Conservation (phyloP, 2,329 filamentous ascomycete genomes). For the Fusarium solani-melongenae region DNA sequence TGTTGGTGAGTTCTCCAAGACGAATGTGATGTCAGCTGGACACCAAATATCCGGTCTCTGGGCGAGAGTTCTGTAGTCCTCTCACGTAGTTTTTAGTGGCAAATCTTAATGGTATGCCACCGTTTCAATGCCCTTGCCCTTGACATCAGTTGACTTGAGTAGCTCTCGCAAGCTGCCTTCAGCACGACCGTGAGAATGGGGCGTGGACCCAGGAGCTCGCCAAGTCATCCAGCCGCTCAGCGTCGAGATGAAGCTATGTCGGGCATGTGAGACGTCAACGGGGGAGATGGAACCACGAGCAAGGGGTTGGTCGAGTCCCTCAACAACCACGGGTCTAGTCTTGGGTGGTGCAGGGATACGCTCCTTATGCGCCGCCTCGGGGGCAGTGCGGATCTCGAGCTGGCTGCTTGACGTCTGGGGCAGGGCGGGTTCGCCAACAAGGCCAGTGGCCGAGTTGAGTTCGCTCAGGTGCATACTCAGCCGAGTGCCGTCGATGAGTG, state of each 20-base stretch:
- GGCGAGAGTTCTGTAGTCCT: conserved; percentile 44
- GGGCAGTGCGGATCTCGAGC: conserved; percentile 57
- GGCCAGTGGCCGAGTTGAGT: conserved; percentile 48
- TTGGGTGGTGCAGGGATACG: conserved; percentile 25
- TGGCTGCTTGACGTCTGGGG: conserved; percentile 67
- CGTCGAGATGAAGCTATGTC: conserved; percentile 50
- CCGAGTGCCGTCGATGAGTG: conserved; percentile 52
- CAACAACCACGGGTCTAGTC: conserved; percentile 25
- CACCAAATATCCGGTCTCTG: background rate
- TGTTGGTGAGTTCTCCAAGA: conserved; percentile 6
- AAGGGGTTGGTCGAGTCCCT: conserved; percentile 42
- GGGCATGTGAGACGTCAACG: conserved; percentile 34
- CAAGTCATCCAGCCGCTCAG: conserved; percentile 61
- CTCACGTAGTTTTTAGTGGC: conserved; percentile 17
- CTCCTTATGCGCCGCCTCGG: conserved; percentile 42
- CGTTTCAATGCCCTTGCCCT: conserved; percentile 49
- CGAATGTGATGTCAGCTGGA: background rate
- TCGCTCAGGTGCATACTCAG: conserved; percentile 46
- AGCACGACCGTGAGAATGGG: conserved; percentile 57
- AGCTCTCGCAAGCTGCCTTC: conserved; percentile 67
- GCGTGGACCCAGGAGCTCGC: conserved; percentile 43
- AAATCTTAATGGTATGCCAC: conserved; percentile 9
- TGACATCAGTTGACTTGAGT: conserved; percentile 53
- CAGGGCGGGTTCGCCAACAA: conserved; percentile 66
- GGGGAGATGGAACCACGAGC: conserved; percentile 45